These are phyloP conservation scores for Pinus albicaulis DNA, from an alignment of 75 land plant species.

Conservation along the genomic window DNA sequence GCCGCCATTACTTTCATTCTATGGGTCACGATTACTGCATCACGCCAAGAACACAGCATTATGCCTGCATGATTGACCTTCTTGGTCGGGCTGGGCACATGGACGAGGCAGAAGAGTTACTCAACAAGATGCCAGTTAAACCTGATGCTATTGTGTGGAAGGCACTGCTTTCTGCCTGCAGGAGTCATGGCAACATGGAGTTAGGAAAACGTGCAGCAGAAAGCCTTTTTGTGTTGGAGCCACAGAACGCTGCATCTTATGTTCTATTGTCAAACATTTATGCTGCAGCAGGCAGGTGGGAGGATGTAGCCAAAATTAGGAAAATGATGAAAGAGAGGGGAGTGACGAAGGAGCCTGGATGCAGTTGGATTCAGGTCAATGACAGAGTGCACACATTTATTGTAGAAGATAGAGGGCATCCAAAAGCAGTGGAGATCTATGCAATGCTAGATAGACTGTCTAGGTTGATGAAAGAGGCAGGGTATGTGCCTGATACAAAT, in stretches of 20 bases:
- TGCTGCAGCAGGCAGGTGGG: constrained; percentile 44
- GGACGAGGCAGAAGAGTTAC: constrained; percentile 33
- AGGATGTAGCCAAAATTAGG: constrained; percentile 33
- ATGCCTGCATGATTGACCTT: constrained; percentile 53
- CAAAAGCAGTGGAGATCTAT: constrained; percentile 9
- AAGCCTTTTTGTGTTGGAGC: constrained; percentile 32
- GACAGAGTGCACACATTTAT: constrained; percentile 12
- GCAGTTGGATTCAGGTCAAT: constrained; percentile 26
- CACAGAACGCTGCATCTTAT: constrained; percentile 38
- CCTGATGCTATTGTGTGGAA: constrained; percentile 47
- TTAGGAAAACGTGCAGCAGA: constrained; percentile 39
- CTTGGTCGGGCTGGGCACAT: constrained; percentile 44
- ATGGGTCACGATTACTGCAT: constrained; percentile 37
- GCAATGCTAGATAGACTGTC: constrained; percentile 2
- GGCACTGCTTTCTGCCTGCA: constrained; percentile 49
- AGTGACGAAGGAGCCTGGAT: constrained; percentile 40
- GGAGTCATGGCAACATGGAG: constrained; percentile 41
- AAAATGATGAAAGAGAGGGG: constrained; percentile 29
- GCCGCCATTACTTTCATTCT: constrained; percentile 25
- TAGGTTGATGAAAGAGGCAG: constrained; percentile 12
- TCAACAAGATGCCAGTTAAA: constrained; percentile 32
- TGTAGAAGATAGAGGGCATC: constrained; percentile 15
- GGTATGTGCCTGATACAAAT: constrained; percentile 17
- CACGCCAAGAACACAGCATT: constrained; percentile 37
- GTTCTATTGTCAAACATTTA: constrained; percentile 44